Percentiles rank a stretch among this genome's conserved stretches.
Conservation (phyloP, 768 basidiomycete species). For the Rhizopogon roseolus region DNA sequence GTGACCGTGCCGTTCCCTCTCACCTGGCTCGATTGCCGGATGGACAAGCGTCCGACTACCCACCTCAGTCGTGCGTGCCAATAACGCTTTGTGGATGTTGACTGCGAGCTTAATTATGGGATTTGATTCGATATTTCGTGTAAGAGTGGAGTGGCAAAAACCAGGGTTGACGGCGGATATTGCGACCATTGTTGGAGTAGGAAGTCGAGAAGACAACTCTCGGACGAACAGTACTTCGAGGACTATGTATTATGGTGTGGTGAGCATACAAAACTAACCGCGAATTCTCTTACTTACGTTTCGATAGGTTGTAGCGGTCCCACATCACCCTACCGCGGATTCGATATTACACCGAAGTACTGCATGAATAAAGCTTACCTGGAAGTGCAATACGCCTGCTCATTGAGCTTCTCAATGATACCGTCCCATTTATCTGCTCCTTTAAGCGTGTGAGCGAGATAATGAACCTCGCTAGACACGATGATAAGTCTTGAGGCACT, state of each 20-base stretch:
- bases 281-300: slow-evolving; percentile 10
- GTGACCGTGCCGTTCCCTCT: slow-evolving; percentile 23
- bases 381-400: slow-evolving; percentile 22
- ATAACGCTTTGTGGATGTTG: slow-evolving; percentile 8
- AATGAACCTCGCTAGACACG: slow-evolving; percentile 26
- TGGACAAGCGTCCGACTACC: slow-evolving; percentile 33
- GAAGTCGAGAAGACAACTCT: slow-evolving; percentile 29
- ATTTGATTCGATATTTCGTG: slow-evolving; percentile 12
- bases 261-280: background rate
- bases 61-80: slow-evolving; percentile 28
- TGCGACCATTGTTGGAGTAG: slow-evolving; percentile 20
- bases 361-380: slow-evolving; percentile 10
- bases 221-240: slow-evolving; percentile 32
- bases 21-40: slow-evolving; percentile 23
- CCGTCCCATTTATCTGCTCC: slow-evolving; percentile 11
- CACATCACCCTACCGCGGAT: slow-evolving; percentile 15
- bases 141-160: slow-evolving; percentile 28
- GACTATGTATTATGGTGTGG: slow-evolving; percentile 13
- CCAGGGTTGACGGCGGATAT: slow-evolving; percentile 31
- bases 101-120: background rate
- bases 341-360: background rate
- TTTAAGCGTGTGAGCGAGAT: slow-evolving; percentile 6
- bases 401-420: slow-evolving; percentile 24
- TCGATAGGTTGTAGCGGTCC: slow-evolving; percentile 20
- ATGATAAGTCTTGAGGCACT: slow-evolving; percentile 24